Base-by-base conservation (phyloP, 139 green algal genomes). In the Chlamydomonas incerta region DNA sequence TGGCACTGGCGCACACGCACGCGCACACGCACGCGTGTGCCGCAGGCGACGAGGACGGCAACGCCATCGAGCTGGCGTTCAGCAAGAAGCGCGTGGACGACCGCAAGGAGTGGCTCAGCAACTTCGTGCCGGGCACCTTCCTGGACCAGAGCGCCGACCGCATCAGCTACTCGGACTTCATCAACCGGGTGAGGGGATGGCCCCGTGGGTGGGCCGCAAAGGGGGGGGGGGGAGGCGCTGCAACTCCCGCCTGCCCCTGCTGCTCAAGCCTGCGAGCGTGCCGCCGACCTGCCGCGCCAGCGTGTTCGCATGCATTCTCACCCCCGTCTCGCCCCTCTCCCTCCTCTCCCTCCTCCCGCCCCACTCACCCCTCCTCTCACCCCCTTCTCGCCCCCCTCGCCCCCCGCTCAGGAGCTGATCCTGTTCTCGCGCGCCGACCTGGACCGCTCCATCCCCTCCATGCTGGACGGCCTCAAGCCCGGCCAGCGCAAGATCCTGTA, bases 401-500 rank as follows among this genome's bases (percentile, higher is more conserved):
- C n/a, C n/a, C n/a, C n/a, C n/a, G n/a, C n/a, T n/a, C 90, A 97
- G 92, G 96, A 98, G 93, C 93, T 99, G 26, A 98, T 98, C 87
- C 92, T 98, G 58, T 99, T 98, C 91, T 97, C 93, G 1, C 90
- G 95, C 18, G 95, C 96, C 26, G 98, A 99, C 86, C 91, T 99
- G 85, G 93, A 97, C 87, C 95, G 98, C 87, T 99, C 97, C 83
- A 99, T 99, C 82, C 98, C 98, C 50, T 95, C 72, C 82, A 93
- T 99, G 90, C 88, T 99, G 80, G 98, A 99, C 79, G 98, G 98
- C 47, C 92, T 99, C 47, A 99, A 99, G 94, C 96, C 98, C 8
- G 97, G 97, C 3, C 98, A 99, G 93, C 93, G 98, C 76, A 99
- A 99, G 93, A 99, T 99, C 89, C 85, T 99, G 68, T 99, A 95